These are phyloP conservation scores for Neodidymelliopsis sp. DNA, from an alignment of 2,329 filamentous ascomycete species.

Conservation along the genomic window DNA sequence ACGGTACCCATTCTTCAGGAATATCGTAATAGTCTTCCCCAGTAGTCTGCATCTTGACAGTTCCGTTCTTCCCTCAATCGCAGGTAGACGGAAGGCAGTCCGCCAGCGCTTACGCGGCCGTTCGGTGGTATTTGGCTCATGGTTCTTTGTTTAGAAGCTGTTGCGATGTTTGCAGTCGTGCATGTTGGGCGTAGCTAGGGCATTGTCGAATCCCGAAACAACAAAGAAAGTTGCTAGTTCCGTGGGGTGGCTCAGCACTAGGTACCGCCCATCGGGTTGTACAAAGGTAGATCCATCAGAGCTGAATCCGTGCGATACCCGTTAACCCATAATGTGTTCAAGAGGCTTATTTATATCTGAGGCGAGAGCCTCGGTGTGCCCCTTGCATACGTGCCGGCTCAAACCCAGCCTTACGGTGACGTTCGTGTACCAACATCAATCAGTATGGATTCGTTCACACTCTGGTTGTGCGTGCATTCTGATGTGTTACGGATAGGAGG, in stretches of 20 bases:
- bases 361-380: neutral
- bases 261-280: constrained; percentile 4
- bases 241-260: constrained; percentile 11
- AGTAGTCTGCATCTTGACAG: constrained; percentile 15
- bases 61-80: constrained; percentile 4
- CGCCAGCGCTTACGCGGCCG: constrained; percentile 7
- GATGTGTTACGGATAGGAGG: too few relatives aligned
- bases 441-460: too few relatives aligned
- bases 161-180: constrained; percentile 10
- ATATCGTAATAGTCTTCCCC: constrained; percentile 34
- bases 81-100: constrained; percentile 9
- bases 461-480: too few relatives aligned
- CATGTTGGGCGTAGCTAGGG: constrained; percentile 5
- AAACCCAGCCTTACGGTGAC: neutral
- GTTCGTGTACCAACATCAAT: too few relatives aligned
- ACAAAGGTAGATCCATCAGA: constrained; percentile 2
- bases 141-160: constrained; percentile 8
- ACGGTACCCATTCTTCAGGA: constrained; percentile 28
- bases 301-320: neutral
- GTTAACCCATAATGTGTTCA: neutral
- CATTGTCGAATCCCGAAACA: constrained; percentile 10
- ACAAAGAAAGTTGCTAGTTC: constrained; percentile 13
- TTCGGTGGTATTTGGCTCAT: constrained; percentile 11
- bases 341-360: constrained; percentile 1
- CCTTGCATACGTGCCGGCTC: neutral